Percentiles rank a stretch among this genome's conserved stretches.
Evolutionary conservation across 2,329 filamentous ascomycete genomes (phyloP).

Genomic region (Colletotrichum siamense): DNA sequence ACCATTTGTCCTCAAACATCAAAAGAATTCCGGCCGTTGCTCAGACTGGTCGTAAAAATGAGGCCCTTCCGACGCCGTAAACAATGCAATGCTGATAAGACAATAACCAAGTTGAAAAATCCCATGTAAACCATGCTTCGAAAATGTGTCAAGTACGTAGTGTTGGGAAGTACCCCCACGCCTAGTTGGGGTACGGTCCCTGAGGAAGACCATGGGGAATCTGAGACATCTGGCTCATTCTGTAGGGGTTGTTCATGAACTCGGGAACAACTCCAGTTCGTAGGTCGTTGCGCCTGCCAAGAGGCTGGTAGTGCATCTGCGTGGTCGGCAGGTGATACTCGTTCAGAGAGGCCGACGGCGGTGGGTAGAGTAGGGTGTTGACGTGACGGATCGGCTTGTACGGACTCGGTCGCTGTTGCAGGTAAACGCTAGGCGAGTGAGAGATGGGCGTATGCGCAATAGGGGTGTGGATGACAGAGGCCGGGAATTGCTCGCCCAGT

Average conservation of each 20-base stretch:
- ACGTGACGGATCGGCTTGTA: conserved; percentile 91
- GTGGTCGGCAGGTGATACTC: conserved; percentile 72
- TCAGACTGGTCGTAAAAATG: conserved; percentile 2
- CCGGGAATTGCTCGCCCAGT: conserved; percentile 65
- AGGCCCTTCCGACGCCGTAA: conserved; percentile 22
- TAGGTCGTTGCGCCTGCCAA: conserved; percentile 72
- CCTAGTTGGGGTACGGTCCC: conserved; percentile 41
- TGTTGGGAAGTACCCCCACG: conserved; percentile 10
- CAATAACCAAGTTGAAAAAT: not conserved
- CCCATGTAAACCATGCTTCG: not conserved
- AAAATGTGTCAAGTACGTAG: not conserved
- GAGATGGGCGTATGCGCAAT: conserved; percentile 67
- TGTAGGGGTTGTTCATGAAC: conserved; percentile 38
- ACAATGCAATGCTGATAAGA: conserved; percentile 22
- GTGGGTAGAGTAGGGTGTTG: conserved; percentile 88
- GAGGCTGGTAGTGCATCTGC: conserved; percentile 83
- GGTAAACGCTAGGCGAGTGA: conserved; percentile 85
- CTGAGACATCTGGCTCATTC: conserved; percentile 16
- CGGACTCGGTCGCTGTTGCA: conserved; percentile 87
- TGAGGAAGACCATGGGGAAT: conserved; percentile 27
- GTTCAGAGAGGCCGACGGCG: conserved; percentile 80
- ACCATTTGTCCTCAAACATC: not conserved
- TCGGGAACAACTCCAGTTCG: conserved; percentile 76
- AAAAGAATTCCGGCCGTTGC: not conserved
- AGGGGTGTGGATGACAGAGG: conserved; percentile 63